Percentiles rank a stretch among this genome's conserved stretches.
Evolutionary conservation across 257 asterid species (phyloP).

Genomic region (Salvia hispanica): DNA sequence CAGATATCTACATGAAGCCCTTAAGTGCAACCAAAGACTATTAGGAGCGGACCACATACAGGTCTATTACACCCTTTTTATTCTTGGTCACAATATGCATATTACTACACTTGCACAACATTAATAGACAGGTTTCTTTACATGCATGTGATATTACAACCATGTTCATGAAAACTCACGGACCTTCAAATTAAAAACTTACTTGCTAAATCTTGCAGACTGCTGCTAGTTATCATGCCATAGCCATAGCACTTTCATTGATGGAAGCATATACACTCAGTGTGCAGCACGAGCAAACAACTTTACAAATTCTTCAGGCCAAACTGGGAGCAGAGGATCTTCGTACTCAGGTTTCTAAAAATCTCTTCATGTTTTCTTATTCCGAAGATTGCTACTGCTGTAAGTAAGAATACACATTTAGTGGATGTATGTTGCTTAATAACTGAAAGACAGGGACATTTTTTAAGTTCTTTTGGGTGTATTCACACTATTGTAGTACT

Average conservation of each 20-base stretch:
- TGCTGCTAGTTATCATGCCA: constrained; percentile 99
- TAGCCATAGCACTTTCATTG: constrained; percentile 97
- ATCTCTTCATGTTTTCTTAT: constrained; percentile 15
- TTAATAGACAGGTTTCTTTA: constrained; percentile 2
- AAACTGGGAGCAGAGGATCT: constrained; percentile 96
- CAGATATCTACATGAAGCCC: constrained; percentile 98
- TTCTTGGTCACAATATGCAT: background rate
- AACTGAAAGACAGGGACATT: too few relatives aligned
- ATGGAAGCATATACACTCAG: constrained; percentile 99
- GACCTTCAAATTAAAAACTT: constrained; percentile 21
- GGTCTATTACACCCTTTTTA: constrained; percentile 47
- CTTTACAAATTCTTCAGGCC: constrained; percentile 93
- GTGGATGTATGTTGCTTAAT: too few relatives aligned
- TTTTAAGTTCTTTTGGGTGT: background rate
- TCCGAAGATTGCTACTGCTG: background rate
- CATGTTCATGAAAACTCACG: constrained; percentile 29
- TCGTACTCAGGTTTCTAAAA: constrained; percentile 85
- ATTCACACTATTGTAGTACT: constrained; percentile 3
- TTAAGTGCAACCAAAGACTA: constrained; percentile 86
- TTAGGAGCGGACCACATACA: constrained; percentile 98
- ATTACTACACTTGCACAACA: constrained; percentile 21
- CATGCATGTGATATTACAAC: constrained; percentile 25
- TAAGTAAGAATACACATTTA: background rate
- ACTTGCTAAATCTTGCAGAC: constrained; percentile 63
- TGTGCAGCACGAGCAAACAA: constrained; percentile 97